Evolutionary conservation across 1,284 basidiomycete species (phyloP), one percentile per base, ranked within the genome.

Genomic region (Malassezia furfur): DNA sequence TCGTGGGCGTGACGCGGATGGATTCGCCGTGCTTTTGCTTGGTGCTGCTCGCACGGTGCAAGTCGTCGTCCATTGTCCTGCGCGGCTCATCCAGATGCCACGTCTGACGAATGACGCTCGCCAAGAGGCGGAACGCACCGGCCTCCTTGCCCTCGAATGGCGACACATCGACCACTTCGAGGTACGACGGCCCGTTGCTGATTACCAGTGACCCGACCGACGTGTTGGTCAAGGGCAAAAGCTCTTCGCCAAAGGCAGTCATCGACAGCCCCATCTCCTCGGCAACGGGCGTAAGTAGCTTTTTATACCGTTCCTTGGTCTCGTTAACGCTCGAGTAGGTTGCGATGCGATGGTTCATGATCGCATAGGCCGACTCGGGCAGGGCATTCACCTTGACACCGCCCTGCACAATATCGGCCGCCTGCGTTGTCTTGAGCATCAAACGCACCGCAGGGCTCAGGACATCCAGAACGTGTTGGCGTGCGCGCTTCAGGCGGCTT

Each of bases 301-400:
- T 58, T 0, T 76, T 74, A 54, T 82, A 78, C 40, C 77, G 79
- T 14, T 68, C 63, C 59, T 78, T 70, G 5, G 80, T 77, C 19
- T 76, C 79, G 1, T 67, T 70, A 14, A 82, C 74, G 5, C 79
- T 80, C 51, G 80, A 80, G 22, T 62, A 49, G 17, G 79, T 79
- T 5, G 80, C 78, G 55, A 84, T 81, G 15, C 83, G 80, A 62
- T 83, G 82, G 62, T 85, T 83, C 50, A 84, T 43, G 17, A 81
- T 68, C 5, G 81, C 81, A 60, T 75, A 78, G 1, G 80, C 80
- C 53, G 76, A 75, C 70, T 84, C 82, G 0, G 82, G 83, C 1
- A 84, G 76, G 1, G 82, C 82, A 61, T 84, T 84, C 47, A 75
- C 77, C 75, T 86, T 86, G 40, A 85, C 81, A 15, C 85, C 85